phyloP scores from a whole-genome alignment of 108 stramenopile genomes.

The Pseudonitzschia pungens region DNA sequence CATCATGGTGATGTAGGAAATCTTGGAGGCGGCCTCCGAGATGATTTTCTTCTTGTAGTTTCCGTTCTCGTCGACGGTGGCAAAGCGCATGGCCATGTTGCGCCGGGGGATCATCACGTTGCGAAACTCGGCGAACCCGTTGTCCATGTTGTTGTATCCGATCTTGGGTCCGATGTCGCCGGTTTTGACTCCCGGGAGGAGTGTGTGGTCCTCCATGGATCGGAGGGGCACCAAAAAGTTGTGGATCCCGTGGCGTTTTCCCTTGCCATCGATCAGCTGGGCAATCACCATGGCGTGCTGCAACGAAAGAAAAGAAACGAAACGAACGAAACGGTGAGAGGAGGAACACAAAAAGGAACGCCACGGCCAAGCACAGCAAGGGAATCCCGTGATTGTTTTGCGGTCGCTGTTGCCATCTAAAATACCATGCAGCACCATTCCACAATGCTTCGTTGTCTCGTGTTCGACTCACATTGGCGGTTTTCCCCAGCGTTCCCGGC shows the following conservation, averaged over 20 bases:
- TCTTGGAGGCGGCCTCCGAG: constrained; percentile 76
- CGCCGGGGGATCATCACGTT: constrained; percentile 84
- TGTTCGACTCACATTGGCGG: constrained; percentile 70
- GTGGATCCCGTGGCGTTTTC: constrained; percentile 84
- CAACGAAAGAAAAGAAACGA: not conserved
- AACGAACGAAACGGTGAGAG: not conserved
- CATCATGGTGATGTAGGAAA: constrained; percentile 97
- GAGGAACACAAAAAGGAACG: not conserved
- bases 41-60: constrained; percentile 58
- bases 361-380: too few species aligned
- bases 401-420: not conserved
- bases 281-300: constrained; percentile 97
- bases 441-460: too few species aligned
- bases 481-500: constrained; percentile 93
- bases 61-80: constrained; percentile 70
- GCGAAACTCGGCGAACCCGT: constrained; percentile 89
- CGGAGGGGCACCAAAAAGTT: constrained; percentile 94
- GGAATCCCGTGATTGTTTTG: too few species aligned
- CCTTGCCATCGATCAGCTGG: constrained; percentile 86
- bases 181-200: constrained; percentile 86
- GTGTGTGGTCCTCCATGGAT: constrained; percentile 69
- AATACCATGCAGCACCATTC: too few species aligned
- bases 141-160: constrained; percentile 97
- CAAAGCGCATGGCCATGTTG: constrained; percentile 95
- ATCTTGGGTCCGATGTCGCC: constrained; percentile 98